These are phyloP conservation scores for Cordyceps tenuipes DNA, from an alignment of 2,329 filamentous ascomycete genomes.

Conservation along the genomic window DNA sequence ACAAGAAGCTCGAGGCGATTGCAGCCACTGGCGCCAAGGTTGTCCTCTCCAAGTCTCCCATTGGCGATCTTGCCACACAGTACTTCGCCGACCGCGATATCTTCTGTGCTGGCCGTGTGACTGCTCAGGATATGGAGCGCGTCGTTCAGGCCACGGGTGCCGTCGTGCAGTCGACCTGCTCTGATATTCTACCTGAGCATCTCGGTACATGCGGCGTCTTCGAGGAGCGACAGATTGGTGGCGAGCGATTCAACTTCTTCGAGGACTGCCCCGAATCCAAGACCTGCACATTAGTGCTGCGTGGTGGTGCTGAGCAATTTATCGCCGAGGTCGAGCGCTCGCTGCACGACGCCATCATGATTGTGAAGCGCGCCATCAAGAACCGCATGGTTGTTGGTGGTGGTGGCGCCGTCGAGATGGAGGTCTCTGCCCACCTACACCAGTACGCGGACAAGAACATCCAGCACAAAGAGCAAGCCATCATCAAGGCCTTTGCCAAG, in stretches of 20 bases:
- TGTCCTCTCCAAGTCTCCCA: slow-evolving; percentile 91
- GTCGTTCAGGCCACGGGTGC: slow-evolving; percentile 92
- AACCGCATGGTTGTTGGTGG: slow-evolving; percentile 93
- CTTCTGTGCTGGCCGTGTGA: slow-evolving; percentile 93
- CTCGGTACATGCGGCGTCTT: slow-evolving; percentile 85
- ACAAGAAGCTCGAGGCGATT: slow-evolving; percentile 94
- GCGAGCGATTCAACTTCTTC: slow-evolving; percentile 98
- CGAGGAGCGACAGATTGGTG: slow-evolving; percentile 94
- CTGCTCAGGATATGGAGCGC: slow-evolving; percentile 87
- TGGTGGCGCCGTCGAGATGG: slow-evolving; percentile 94
- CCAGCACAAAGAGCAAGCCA: slow-evolving; percentile 88
- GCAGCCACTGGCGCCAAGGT: slow-evolving; percentile 95
- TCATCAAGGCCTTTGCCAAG: slow-evolving; percentile 97
- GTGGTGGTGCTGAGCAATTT: slow-evolving; percentile 96
- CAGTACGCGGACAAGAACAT: slow-evolving; percentile 88
- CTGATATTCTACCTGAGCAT: slow-evolving; percentile 82
- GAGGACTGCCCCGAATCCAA: slow-evolving; percentile 91
- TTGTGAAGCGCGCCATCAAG: slow-evolving; percentile 95
- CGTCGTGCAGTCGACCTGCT: slow-evolving; percentile 90
- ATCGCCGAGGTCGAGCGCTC: slow-evolving; percentile 97
- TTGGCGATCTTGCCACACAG: slow-evolving; percentile 95
- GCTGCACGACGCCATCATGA: slow-evolving; percentile 98
- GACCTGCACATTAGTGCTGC: slow-evolving; percentile 91
- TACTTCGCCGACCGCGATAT: slow-evolving; percentile 97
- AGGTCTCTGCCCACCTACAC: slow-evolving; percentile 88